A percentile compares a stretch with the other conserved stretches of the same genome.
These are phyloP conservation scores for Zasmidium cellare DNA, from an alignment of 2,329 filamentous ascomycete genomes.

Conservation along the genomic window DNA sequence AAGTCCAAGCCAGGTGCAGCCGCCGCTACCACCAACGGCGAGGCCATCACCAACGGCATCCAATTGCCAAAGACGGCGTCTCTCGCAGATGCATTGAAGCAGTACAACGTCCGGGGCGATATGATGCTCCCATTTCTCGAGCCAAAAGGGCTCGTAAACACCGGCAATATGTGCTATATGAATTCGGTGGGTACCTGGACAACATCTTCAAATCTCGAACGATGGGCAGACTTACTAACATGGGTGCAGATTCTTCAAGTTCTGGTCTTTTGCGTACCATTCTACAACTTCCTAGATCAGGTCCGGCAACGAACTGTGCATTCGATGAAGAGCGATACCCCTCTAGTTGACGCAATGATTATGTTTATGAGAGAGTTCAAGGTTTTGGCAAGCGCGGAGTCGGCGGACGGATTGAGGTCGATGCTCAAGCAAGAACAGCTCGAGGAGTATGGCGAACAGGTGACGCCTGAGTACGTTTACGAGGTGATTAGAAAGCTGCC, in stretches of 20 bases:
- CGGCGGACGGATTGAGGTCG: conserved; percentile 70
- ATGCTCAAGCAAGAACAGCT: conserved; percentile 79
- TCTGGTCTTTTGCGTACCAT: conserved; percentile 88
- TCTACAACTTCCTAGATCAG: conserved; percentile 90
- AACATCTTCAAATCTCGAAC: background rate
- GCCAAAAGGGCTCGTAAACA: conserved; percentile 90
- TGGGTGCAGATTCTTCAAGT: conserved; percentile 81
- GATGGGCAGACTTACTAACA: conserved; percentile 3
- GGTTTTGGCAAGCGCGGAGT: conserved; percentile 75
- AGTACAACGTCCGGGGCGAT: conserved; percentile 66
- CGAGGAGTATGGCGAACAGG: conserved; percentile 85
- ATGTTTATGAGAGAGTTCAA: conserved; percentile 95
- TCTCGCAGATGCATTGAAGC: conserved; percentile 73
- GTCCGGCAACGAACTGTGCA: conserved; percentile 79
- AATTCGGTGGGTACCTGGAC: conserved; percentile 74
- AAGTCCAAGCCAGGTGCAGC: conserved; percentile 41
- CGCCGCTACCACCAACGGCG: conserved; percentile 29
- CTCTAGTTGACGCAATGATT: conserved; percentile 92
- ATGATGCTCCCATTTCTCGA: conserved; percentile 79
- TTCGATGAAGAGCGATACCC: conserved; percentile 93
- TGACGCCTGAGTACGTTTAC: conserved; percentile 93
- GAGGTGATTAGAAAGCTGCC: conserved; percentile 84
- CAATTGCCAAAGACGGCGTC: conserved; percentile 51
- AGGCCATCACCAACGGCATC: conserved; percentile 24
- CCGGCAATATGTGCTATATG: conserved; percentile 99